Conservation (phyloP, 208 protist genomes). For the Crithidia acanthocephali region DNA sequence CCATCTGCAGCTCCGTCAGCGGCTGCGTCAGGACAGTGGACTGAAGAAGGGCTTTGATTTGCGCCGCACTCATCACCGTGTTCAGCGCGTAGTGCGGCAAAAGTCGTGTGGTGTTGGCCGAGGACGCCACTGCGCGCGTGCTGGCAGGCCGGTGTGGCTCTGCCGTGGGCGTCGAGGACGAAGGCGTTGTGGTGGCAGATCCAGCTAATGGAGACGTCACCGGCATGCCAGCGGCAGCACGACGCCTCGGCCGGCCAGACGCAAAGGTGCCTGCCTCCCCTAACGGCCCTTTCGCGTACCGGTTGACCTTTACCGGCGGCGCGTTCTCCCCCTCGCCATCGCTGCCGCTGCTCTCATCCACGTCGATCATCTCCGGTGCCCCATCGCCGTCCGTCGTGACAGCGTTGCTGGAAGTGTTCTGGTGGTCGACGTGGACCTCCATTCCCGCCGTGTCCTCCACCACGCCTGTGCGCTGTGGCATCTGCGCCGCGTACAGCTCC, state of each 20-base stretch:
- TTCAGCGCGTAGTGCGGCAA: constrained; percentile 13
- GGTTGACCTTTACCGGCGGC: not conserved
- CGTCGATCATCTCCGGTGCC: not conserved
- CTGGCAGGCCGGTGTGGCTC: too few relatives aligned
- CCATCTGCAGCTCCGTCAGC: constrained; percentile 65
- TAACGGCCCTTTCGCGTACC: constrained; percentile 24
- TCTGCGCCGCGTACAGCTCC: constrained; percentile 57
- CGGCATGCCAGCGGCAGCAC: not conserved
- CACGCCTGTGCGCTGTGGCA: constrained; percentile 23
- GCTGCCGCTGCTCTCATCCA: not conserved
- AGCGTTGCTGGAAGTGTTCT: too few relatives aligned
- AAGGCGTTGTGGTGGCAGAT: not conserved
- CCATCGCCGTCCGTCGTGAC: too few relatives aligned
- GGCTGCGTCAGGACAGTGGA: constrained; percentile 44
- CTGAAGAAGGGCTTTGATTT: constrained; percentile 59
- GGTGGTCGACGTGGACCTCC: not conserved
- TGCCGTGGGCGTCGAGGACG: not conserved
- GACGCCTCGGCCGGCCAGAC: constrained; percentile 5
- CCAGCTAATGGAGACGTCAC: too few relatives aligned
- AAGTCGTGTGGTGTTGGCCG: not conserved
- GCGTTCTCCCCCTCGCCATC: not conserved
- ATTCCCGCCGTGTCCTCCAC: not conserved
- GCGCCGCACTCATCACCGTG: constrained; percentile 40
- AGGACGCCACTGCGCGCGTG: not conserved
- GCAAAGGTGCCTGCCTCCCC: not conserved